These are phyloP conservation scores for Naganishia vishniacii DNA, from an alignment of 768 basidiomycete species.

Conservation along the genomic window DNA sequence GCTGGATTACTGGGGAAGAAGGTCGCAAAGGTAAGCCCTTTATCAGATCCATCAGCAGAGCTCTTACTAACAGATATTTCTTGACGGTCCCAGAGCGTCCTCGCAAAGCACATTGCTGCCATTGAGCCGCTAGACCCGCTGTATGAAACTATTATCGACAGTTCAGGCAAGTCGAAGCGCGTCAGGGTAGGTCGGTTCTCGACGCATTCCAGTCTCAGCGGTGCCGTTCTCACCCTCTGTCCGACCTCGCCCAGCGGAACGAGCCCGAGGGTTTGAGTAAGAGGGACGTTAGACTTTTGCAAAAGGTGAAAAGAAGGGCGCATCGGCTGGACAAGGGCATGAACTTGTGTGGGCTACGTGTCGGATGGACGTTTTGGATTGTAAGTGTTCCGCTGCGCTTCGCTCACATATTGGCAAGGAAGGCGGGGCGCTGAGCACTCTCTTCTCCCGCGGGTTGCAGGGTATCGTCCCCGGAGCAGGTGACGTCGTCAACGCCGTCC, in stretches of 20 bases:
- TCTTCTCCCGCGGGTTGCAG: not conserved
- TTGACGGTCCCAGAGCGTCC: no score
- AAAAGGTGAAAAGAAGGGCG: conserved; percentile 66
- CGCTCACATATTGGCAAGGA: not conserved
- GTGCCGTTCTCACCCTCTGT: not conserved
- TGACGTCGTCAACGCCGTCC: conserved; percentile 41
- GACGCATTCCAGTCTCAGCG: not conserved
- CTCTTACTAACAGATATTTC: no score
- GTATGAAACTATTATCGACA: conserved; percentile 62
- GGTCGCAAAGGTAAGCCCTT: conserved; percentile 30
- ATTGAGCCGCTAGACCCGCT: conserved; percentile 70
- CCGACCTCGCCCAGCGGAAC: conserved; percentile 54
- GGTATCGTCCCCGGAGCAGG: conserved; percentile 43
- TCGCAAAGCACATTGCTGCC: conserved; percentile 60
- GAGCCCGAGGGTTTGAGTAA: conserved; percentile 69
- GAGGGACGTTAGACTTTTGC: conserved; percentile 69
- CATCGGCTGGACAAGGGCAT: conserved; percentile 86
- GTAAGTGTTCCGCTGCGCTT: conserved; percentile 1
- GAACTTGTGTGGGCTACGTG: conserved; percentile 67
- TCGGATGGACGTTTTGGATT: conserved; percentile 81
- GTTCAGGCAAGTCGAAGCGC: conserved; percentile 57
- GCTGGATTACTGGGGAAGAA: conserved; percentile 27
- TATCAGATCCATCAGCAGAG: not conserved
- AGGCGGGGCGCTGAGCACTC: not conserved
- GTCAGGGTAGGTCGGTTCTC: conserved; percentile 54